Percentiles rank a stretch among this genome's conserved stretches.
phyloP scores from a whole-genome alignment of 805 yeast species.

The Yamadazyma insecticola region DNA sequence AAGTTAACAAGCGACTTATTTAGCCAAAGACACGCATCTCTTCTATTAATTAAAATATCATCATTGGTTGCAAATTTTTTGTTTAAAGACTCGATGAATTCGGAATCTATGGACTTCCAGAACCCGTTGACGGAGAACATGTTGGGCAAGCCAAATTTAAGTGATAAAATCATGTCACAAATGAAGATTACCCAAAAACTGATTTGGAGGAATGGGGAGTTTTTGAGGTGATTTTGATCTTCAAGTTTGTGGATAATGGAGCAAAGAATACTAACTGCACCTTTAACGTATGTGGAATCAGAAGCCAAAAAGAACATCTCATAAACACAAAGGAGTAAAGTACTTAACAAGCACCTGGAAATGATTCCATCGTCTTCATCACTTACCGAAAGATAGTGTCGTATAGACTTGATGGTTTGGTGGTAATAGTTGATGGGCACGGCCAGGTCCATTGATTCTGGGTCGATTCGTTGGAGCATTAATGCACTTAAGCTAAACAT shows the following conservation, averaged over 20 bases:
- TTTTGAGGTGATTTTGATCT: conserved; percentile 14
- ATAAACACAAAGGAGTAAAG: conserved; percentile 32
- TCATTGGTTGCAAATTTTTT: conserved; percentile 7
- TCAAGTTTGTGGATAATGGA: conserved; percentile 20
- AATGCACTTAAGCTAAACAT: conserved; percentile 34
- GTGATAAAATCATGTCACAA: conserved; percentile 31
- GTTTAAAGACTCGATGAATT: too few relatives aligned
- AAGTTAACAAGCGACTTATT: conserved; percentile 25
- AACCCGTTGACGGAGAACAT: conserved; percentile 27
- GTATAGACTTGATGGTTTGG: conserved; percentile 27
- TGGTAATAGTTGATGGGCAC: conserved; percentile 35
- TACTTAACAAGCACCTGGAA: conserved; percentile 33
- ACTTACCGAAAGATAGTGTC: conserved; percentile 17
- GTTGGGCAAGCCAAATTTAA: conserved; percentile 26
- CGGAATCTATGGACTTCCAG: conserved; percentile 32
- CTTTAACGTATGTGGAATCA: conserved; percentile 34
- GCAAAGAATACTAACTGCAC: conserved; percentile 29
- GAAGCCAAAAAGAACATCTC: conserved; percentile 36
- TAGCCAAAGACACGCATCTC: conserved; percentile 29
- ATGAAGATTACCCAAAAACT: conserved; percentile 35
- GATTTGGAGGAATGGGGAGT: conserved; percentile 26
- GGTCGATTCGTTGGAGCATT: conserved; percentile 26
- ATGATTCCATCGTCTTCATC: conserved; percentile 20
- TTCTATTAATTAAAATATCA: conserved; percentile 10
- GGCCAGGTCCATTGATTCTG: conserved; percentile 23